A percentile compares a stretch with the other conserved stretches of the same genome.
phyloP scores from a whole-genome alignment of 1,284 basidiomycete species.

The Melampsora americana region DNA sequence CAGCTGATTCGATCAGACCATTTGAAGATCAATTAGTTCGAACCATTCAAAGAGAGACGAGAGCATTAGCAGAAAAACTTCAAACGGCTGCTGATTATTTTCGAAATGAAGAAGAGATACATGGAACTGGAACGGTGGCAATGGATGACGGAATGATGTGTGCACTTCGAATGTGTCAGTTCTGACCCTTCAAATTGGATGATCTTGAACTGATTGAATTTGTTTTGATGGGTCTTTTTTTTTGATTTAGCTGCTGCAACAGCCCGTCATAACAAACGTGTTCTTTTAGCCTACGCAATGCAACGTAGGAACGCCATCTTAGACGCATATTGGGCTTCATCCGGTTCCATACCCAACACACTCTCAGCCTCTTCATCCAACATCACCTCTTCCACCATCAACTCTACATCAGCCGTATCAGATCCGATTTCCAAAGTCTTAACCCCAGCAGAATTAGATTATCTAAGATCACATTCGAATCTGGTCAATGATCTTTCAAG shows the following conservation, averaged over 20 bases:
- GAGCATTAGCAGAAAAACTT: constrained; percentile 25
- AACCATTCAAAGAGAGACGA: constrained; percentile 29
- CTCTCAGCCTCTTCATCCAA: constrained; percentile 33
- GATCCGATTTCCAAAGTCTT: constrained; percentile 35
- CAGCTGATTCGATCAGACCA: constrained; percentile 27
- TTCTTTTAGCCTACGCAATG: constrained; percentile 38
- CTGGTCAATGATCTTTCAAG: constrained; percentile 39
- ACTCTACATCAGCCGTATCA: background rate
- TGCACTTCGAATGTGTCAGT: constrained; percentile 40
- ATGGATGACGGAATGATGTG: constrained; percentile 35
- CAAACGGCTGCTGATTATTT: constrained; percentile 33
- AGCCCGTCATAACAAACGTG: constrained; percentile 36
- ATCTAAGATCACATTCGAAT: constrained; percentile 32
- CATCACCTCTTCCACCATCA: background rate
- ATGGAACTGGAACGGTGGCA: constrained; percentile 2
- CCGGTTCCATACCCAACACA: constrained; percentile 32
- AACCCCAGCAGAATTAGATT: constrained; percentile 33
- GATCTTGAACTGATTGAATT: background rate
- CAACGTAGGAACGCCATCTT: constrained; percentile 39
- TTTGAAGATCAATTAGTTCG: constrained; percentile 30
- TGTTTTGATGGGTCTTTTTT: background rate
- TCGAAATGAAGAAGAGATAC: constrained; percentile 15
- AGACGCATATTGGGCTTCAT: constrained; percentile 31
- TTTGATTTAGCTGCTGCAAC: constrained; percentile 25
- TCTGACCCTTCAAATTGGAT: no score